Conservation (phyloP, 1,284 basidiomycete genomes). For the Pseudozyma sp. region DNA sequence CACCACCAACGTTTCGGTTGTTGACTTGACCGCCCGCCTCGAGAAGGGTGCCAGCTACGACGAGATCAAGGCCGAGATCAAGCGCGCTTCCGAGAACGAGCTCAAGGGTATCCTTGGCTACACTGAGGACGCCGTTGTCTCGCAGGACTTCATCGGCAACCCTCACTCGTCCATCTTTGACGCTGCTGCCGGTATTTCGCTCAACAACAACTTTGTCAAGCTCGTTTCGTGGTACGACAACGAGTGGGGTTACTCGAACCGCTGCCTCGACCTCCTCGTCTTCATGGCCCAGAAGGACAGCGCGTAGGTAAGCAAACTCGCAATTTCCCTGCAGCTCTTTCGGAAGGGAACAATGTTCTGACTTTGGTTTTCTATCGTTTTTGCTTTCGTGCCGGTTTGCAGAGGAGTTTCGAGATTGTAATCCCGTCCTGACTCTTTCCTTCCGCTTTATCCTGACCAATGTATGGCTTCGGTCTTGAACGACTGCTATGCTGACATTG, state of each 20-base stretch:
- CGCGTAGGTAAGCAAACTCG: constrained; percentile 58
- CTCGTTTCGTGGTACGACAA: constrained; percentile 86
- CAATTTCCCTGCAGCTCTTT: constrained; percentile 5
- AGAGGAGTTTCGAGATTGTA: constrained; percentile 21
- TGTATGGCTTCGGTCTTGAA: neutral
- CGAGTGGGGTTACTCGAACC: constrained; percentile 95
- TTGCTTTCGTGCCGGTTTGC: neutral
- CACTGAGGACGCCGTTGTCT: constrained; percentile 95
- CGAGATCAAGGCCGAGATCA: constrained; percentile 88
- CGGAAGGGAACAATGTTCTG: neutral
- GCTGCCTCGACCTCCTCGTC: constrained; percentile 90
- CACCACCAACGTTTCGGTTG: constrained; percentile 95
- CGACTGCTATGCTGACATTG: neutral
- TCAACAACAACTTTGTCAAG: constrained; percentile 95
- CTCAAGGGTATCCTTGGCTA: constrained; percentile 88
- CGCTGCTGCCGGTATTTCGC: constrained; percentile 89
- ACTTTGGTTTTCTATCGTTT: neutral
- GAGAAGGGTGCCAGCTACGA: constrained; percentile 86
- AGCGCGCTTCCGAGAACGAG: constrained; percentile 80
- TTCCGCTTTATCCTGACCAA: neutral
- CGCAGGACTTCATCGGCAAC: constrained; percentile 75
- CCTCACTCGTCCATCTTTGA: constrained; percentile 77
- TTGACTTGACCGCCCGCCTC: constrained; percentile 94
- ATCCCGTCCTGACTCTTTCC: neutral
- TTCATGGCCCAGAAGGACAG: constrained; percentile 78